Percentiles rank a stretch among this genome's conserved stretches.
These are phyloP conservation scores for Fusarium neocosmosporiellum DNA, from an alignment of 2,329 filamentous ascomycete species.

Conservation along the genomic window DNA sequence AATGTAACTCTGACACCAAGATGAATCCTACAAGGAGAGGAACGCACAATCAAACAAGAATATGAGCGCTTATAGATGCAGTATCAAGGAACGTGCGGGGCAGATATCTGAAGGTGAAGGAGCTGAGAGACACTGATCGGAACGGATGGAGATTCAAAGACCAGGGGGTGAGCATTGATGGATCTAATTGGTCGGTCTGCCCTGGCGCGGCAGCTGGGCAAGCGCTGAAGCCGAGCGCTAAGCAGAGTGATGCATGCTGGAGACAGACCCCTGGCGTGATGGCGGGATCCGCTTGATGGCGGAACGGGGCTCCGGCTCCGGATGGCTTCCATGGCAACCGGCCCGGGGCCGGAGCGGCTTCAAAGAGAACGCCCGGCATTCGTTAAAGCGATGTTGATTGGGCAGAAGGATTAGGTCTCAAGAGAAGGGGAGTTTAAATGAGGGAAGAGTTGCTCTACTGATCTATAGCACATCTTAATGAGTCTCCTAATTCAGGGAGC, in stretches of 20 bases:
- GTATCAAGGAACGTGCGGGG: not conserved
- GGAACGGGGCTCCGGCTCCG: not conserved
- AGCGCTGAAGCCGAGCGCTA: not conserved
- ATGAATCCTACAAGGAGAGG: not conserved
- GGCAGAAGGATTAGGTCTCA: too few relatives aligned
- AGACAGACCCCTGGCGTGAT: not conserved
- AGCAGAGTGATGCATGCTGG: not conserved
- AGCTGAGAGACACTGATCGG: not conserved
- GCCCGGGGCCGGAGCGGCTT: not conserved
- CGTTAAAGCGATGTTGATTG: too few relatives aligned
- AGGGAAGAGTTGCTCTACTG: too few relatives aligned
- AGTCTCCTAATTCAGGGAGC: too few relatives aligned
- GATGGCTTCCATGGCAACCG: not conserved
- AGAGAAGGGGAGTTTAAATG: too few relatives aligned
- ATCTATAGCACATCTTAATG: too few relatives aligned
- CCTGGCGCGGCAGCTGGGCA: slow-evolving; percentile 6
- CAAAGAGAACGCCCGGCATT: too few relatives aligned
- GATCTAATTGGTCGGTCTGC: slow-evolving; percentile 12
- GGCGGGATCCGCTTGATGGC: not conserved
- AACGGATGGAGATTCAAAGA: slow-evolving; percentile 1
- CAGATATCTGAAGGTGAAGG: not conserved
- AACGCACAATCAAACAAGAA: not conserved
- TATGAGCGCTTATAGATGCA: not conserved
- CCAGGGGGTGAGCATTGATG: not conserved
- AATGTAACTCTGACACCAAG: not conserved